A percentile compares a stretch with the other conserved stretches of the same genome.
Evolutionary conservation across 179 eudicot genomes (phyloP).

Genomic region (Heliamphora pulchella): DNA sequence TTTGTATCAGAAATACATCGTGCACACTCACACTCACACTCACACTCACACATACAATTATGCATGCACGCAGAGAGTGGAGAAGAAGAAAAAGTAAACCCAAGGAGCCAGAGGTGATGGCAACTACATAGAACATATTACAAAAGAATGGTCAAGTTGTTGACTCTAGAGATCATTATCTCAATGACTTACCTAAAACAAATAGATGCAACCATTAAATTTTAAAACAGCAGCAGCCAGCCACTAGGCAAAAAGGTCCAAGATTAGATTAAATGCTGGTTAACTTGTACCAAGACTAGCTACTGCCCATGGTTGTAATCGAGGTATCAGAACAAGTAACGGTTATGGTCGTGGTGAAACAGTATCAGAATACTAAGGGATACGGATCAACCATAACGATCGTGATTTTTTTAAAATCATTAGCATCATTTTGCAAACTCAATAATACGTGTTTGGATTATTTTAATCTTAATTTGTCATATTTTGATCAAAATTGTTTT

Average conservation of each 20-base stretch:
- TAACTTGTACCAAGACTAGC: neutral
- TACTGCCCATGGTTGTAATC: neutral
- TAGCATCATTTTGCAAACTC: no score
- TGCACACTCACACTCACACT: neutral
- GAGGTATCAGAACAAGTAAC: no score
- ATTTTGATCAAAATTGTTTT: no score
- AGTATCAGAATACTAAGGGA: no score
- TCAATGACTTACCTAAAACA: neutral
- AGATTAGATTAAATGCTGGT: neutral
- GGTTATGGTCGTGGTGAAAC: no score
- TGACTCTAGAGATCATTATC: neutral
- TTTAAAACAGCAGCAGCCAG: neutral
- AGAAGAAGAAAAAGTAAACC: neutral
- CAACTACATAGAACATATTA: neutral
- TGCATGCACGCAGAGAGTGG: no score
- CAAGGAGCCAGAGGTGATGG: neutral
- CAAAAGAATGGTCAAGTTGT: neutral
- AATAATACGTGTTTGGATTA: no score
- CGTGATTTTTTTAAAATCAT: no score
- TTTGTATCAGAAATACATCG: neutral
- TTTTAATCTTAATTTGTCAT: no score
- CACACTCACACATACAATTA: neutral
- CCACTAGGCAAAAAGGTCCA: neutral
- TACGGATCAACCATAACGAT: no score
- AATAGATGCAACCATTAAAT: neutral